These are phyloP conservation scores for Syzygium aromaticum DNA, from an alignment of 345 rosid species.

Conservation along the genomic window DNA sequence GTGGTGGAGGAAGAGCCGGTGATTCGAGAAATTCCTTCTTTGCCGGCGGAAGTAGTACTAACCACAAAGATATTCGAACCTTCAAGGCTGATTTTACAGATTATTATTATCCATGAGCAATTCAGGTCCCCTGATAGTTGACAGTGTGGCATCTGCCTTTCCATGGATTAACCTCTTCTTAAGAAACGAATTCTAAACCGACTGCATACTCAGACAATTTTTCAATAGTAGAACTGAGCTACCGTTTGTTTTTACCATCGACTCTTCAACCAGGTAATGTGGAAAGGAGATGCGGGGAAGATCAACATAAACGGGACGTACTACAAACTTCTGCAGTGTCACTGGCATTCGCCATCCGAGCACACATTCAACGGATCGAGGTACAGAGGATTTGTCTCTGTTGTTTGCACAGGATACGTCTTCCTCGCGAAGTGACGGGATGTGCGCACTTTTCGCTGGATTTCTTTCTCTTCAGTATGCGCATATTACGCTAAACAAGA, in stretches of 20 bases:
- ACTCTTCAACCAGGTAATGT: conserved; percentile 25
- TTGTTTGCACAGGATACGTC: background rate
- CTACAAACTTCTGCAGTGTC: conserved; percentile 39
- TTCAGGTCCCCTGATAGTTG: background rate
- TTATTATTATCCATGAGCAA: background rate
- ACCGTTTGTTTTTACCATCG: background rate
- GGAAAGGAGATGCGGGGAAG: conserved; percentile 67
- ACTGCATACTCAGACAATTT: background rate
- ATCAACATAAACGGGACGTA: conserved; percentile 34
- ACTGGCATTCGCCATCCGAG: conserved; percentile 75
- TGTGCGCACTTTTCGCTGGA: background rate
- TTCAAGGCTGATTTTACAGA: background rate
- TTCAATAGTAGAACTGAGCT: background rate
- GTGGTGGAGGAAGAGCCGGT: background rate
- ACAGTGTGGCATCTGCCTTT: background rate
- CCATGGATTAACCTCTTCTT: background rate
- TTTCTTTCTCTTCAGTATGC: background rate
- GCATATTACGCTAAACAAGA: background rate
- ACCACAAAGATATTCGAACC: background rate
- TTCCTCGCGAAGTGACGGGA: too few species aligned
- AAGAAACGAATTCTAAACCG: background rate
- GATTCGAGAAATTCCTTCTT: background rate
- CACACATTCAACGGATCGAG: conserved; percentile 51
- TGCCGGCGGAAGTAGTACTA: background rate
- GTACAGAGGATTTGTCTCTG: conserved; percentile 7